Percentiles rank a stretch among this genome's conserved stretches.
These are phyloP conservation scores for Pyronema omphalodes DNA, from an alignment of 495 filamentous ascomycete genomes.

Conservation along the genomic window DNA sequence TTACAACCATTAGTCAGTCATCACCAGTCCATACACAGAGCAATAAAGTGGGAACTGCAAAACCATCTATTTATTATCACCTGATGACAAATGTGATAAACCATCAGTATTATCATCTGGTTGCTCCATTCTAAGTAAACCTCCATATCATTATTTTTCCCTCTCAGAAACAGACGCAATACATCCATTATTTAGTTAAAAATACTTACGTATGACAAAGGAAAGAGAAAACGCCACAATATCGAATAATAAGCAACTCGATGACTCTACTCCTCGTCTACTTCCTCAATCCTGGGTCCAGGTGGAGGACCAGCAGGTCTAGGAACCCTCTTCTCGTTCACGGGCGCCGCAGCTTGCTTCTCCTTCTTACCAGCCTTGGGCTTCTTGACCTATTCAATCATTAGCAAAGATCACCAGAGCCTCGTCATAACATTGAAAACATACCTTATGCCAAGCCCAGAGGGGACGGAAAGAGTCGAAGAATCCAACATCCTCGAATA, in stretches of 20 bases:
- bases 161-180: no score
- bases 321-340: neutral
- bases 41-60: no score
- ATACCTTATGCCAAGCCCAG: constrained; percentile 97
- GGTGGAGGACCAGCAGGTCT: neutral
- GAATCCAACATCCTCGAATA: constrained; percentile 98
- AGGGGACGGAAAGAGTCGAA: constrained; percentile 91
- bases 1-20: no score
- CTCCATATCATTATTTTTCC: no score
- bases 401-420: neutral
- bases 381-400: constrained; percentile 1
- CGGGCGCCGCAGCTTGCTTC: neutral
- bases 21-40: no score
- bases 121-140: no score
- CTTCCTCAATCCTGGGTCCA: neutral
- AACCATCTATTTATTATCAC: no score
- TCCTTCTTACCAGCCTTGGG: neutral
- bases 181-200: no score
- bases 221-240: no score
- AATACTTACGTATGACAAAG: no score
- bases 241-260: neutral
- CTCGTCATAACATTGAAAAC: constrained; percentile 5
- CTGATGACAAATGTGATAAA: no score
- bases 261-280: neutral
- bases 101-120: no score